phyloP scores from a whole-genome alignment of 768 basidiomycete genomes.

The Podaxis mareebaensis region DNA sequence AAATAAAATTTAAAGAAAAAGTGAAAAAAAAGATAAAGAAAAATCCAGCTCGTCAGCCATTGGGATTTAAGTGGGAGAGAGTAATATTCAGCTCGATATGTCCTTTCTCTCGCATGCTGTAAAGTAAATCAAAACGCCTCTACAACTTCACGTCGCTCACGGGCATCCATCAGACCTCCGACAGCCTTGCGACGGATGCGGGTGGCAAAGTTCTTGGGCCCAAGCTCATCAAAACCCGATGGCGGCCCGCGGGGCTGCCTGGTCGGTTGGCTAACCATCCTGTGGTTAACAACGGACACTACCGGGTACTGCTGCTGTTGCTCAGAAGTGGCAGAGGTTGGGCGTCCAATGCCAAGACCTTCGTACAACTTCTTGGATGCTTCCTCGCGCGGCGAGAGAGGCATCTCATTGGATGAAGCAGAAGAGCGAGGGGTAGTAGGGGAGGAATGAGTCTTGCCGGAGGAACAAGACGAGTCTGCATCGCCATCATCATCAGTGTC shows the following conservation, averaged over 20 bases:
- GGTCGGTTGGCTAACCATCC: slow-evolving; percentile 69
- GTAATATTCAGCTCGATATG: background rate
- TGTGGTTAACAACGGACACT: slow-evolving; percentile 46
- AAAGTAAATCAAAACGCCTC: slow-evolving; percentile 58
- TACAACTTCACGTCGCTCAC: slow-evolving; percentile 75
- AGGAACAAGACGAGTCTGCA: slow-evolving; percentile 57
- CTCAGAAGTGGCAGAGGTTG: slow-evolving; percentile 46
- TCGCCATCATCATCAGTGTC: slow-evolving; percentile 52
- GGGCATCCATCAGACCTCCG: slow-evolving; percentile 78
- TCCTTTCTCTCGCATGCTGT: slow-evolving; percentile 10
- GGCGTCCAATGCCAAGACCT: slow-evolving; percentile 82
- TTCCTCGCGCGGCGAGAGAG: slow-evolving; percentile 85
- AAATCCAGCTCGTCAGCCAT: slow-evolving; percentile 18
- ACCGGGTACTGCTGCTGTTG: slow-evolving; percentile 39
- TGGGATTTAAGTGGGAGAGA: slow-evolving; percentile 9
- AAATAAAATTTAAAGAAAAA: slow-evolving; percentile 10
- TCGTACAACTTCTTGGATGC: slow-evolving; percentile 86
- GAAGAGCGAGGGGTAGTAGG: slow-evolving; percentile 77
- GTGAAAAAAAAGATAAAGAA: slow-evolving; percentile 16
- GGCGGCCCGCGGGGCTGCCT: slow-evolving; percentile 90
- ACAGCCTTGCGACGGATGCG: slow-evolving; percentile 85
- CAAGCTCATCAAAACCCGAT: slow-evolving; percentile 82
- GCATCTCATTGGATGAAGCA: slow-evolving; percentile 52
- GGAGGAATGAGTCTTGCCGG: slow-evolving; percentile 66
- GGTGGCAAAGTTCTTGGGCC: slow-evolving; percentile 86